Evolutionary conservation across 768 basidiomycete genomes (phyloP), one percentile per base, ranked within the genome.

Genomic region (Grammothele lineata): DNA sequence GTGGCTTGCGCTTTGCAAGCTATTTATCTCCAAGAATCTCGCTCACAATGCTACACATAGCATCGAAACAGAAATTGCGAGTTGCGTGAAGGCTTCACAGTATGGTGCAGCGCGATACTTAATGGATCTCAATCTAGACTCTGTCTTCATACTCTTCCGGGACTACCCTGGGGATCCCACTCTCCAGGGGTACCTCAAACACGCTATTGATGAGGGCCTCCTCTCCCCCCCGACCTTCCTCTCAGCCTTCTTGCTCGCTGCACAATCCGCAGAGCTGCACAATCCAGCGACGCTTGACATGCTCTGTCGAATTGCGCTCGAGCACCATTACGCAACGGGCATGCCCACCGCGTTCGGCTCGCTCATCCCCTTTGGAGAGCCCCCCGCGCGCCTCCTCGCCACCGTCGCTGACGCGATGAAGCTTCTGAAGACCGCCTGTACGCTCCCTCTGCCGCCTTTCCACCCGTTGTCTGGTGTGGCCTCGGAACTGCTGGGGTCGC

Each of bases 151-250:
- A 7, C 70, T 90, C 14, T 87, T 80, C 58, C 70, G 78, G 43
- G 73, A 76, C 38, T 85, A 86, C 56, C 83, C 85, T 19, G 85
- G 80, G n/a, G 80, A 86, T 58, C 76, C 78, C 17, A 71, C 71
- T 36, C 72, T 91, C n/a, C 75, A 78, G 48, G 74, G 71, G 36
- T 91, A 91, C 59, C 64, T 90, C 40, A 77, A 72, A 53, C 60
- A 66, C 47, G 83, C 85, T 4, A 70, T 90, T 22, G 66, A 75
- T 46, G 69, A 74, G 36, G 73, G 76, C 9, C 62, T 81, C 35
- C 63, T 88, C 14, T 77, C 84, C 7, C 64, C 83, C 18, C 62
- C 78, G 9, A 72, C 70, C 12, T 87, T 84, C 56, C 74, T 87
- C 6, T 62, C 80, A 4, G 81, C 81, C 3, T 80, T 89, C 48